phyloP scores from a whole-genome alignment of 1,139 yeast species.

The Eremothecium sinecaudum region DNA sequence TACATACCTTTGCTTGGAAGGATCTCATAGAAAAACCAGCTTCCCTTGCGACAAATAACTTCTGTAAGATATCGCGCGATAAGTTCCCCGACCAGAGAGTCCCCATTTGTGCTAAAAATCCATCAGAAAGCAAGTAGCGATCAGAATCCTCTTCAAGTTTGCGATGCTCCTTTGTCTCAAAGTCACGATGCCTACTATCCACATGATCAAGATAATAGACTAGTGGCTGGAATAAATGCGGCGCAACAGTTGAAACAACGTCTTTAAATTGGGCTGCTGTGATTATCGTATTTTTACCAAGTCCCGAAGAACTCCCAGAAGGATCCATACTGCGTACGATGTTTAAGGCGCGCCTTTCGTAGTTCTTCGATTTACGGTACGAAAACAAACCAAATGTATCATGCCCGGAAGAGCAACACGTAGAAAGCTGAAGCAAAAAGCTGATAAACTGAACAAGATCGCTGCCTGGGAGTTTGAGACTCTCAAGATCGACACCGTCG shows the following conservation, averaged over 20 bases:
- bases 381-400: slow-evolving; percentile 14
- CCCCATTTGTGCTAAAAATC: slow-evolving; percentile 25
- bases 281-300: slow-evolving; percentile 26
- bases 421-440: slow-evolving; percentile 35
- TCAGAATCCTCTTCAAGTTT: slow-evolving; percentile 4
- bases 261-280: slow-evolving; percentile 32
- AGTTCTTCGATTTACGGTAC: slow-evolving; percentile 18
- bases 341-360: slow-evolving; percentile 25
- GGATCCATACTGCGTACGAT: slow-evolving; percentile 42
- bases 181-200: slow-evolving; percentile 7
- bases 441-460: slow-evolving; percentile 37
- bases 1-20: slow-evolving; percentile 71
- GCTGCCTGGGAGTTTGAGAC: slow-evolving; percentile 32
- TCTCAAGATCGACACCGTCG: slow-evolving; percentile 30
- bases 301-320: slow-evolving; percentile 20
- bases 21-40: slow-evolving; percentile 84
- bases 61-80: slow-evolving; percentile 40
- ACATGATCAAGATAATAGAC: slow-evolving; percentile 35
- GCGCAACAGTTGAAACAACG: slow-evolving; percentile 31
- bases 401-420: slow-evolving; percentile 27
- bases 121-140: background rate
- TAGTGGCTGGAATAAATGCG: slow-evolving; percentile 35
- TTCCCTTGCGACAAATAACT: slow-evolving; percentile 59
- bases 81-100: slow-evolving; percentile 30
- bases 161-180: slow-evolving; percentile 1